These are phyloP conservation scores for Vaccinium darrowii DNA, from an alignment of 148 eudicot species.

Conservation along the genomic window DNA sequence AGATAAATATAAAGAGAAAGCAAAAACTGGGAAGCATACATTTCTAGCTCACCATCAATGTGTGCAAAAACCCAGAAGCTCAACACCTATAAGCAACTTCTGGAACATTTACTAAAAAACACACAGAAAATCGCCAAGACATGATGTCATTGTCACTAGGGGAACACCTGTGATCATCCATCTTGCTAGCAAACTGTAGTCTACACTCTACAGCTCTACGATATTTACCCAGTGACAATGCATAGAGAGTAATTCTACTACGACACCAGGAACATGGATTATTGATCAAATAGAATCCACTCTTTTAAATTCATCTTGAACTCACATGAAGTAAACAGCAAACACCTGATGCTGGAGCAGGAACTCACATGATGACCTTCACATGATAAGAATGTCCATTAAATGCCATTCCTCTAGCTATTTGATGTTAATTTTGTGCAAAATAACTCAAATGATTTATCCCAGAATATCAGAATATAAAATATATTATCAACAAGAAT, in stretches of 20 bases:
- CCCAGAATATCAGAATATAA: not conserved
- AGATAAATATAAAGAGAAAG: not conserved
- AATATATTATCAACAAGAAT: not conserved
- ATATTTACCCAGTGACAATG: constrained; percentile 1
- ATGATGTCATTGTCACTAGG: not conserved
- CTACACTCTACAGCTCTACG: not conserved
- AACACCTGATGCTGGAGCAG: not conserved
- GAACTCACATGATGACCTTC: not conserved
- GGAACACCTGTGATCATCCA: not conserved
- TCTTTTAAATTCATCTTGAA: not conserved
- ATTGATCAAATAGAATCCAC: not conserved
- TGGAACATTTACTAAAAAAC: not conserved
- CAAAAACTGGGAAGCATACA: not conserved
- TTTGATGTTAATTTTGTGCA: not conserved
- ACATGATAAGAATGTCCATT: not conserved
- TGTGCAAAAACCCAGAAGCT: not conserved
- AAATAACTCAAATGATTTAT: not conserved
- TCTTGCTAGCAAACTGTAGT: not conserved
- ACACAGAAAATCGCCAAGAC: not conserved
- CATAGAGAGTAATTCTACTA: not conserved
- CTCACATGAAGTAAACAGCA: not conserved
- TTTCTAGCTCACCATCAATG: constrained; percentile 3
- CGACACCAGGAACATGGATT: not conserved
- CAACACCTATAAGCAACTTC: not conserved
- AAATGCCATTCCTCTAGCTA: not conserved